phyloP scores from a whole-genome alignment of 2,329 filamentous ascomycete species.

The Exophiala aquamarina region DNA sequence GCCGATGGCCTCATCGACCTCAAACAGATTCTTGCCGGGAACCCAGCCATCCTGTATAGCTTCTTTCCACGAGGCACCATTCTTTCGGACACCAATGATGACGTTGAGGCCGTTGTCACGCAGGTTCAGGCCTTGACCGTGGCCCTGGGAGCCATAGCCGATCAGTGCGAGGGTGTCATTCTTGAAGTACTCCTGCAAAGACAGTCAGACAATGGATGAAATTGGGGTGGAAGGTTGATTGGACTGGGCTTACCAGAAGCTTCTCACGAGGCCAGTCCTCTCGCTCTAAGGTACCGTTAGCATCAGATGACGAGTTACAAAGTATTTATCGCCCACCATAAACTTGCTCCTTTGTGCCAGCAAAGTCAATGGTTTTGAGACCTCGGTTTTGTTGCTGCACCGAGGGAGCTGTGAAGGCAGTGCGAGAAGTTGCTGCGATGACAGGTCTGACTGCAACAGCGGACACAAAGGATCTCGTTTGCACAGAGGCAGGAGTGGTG shows the following conservation, averaged over 20 bases:
- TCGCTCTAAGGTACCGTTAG: slow-evolving; percentile 65
- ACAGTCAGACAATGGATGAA: slow-evolving; percentile 12
- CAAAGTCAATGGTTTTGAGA: slow-evolving; percentile 99
- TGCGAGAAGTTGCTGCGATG: slow-evolving; percentile 47
- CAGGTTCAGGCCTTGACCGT: slow-evolving; percentile 99
- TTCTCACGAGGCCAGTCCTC: slow-evolving; percentile 98
- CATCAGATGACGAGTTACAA: background rate
- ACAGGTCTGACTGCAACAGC: slow-evolving; percentile 53
- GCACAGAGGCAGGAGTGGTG: slow-evolving; percentile 45
- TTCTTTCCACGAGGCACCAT: slow-evolving; percentile 98
- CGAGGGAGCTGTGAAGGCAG: slow-evolving; percentile 49
- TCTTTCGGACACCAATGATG: slow-evolving; percentile 97
- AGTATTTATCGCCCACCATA: slow-evolving; percentile 61
- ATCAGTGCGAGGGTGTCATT: slow-evolving; percentile 98
- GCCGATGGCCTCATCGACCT: slow-evolving; percentile 92
- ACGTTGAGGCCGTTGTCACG: slow-evolving; percentile 99
- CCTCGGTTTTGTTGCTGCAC: slow-evolving; percentile 70
- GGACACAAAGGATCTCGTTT: slow-evolving; percentile 60
- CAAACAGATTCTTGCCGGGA: slow-evolving; percentile 97
- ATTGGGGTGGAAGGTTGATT: background rate
- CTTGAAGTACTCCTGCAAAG: slow-evolving; percentile 91
- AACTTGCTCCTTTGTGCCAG: slow-evolving; percentile 89
- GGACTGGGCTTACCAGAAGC: slow-evolving; percentile 71
- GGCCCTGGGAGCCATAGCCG: slow-evolving; percentile 96
- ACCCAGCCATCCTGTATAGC: slow-evolving; percentile 97